A percentile compares a stretch with the other conserved stretches of the same genome.
phyloP scores from a whole-genome alignment of 2,329 filamentous ascomycete genomes.

The Trichoderma hamatum region DNA sequence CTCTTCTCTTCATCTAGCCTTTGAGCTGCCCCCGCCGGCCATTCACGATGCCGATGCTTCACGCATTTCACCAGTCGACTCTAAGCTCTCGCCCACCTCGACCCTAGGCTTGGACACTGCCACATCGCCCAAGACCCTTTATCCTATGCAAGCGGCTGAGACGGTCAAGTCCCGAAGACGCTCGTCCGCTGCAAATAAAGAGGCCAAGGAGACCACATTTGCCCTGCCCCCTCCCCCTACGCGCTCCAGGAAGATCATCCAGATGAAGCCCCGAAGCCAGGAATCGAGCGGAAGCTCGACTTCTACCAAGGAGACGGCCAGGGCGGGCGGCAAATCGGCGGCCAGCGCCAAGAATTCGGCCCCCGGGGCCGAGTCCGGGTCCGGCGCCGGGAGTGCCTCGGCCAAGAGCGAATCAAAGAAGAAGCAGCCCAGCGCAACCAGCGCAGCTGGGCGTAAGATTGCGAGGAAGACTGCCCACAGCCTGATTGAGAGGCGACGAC shows the following conservation, averaged over 20 bases:
- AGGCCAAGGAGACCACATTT: slow-evolving; percentile 64
- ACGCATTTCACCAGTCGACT: slow-evolving; percentile 37
- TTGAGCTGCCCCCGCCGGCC: slow-evolving; percentile 78
- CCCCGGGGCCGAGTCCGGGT: slow-evolving; percentile 26
- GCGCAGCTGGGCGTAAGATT: slow-evolving; percentile 89
- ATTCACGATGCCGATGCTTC: slow-evolving; percentile 50
- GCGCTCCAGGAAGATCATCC: slow-evolving; percentile 91
- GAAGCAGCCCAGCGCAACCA: slow-evolving; percentile 75
- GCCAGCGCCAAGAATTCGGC: slow-evolving; percentile 31
- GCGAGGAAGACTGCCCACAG: slow-evolving; percentile 96
- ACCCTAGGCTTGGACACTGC: slow-evolving; percentile 27
- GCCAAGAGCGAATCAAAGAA: slow-evolving; percentile 59
- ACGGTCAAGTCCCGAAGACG: slow-evolving; percentile 58
- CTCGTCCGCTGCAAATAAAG: slow-evolving; percentile 49
- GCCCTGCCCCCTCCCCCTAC: slow-evolving; percentile 90
- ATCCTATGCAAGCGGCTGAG: slow-evolving; percentile 54
- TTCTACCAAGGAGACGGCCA: slow-evolving; percentile 34
- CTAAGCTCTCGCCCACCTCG: slow-evolving; percentile 39
- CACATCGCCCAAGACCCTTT: slow-evolving; percentile 38
- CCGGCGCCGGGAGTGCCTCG: slow-evolving; percentile 32
- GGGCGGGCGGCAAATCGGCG: slow-evolving; percentile 32
- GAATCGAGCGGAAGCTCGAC: slow-evolving; percentile 36
- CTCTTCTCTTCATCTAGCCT: slow-evolving; percentile 65
- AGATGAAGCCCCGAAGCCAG: slow-evolving; percentile 78
- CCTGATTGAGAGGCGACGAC: slow-evolving; percentile 82